Percentiles rank a stretch among this genome's conserved stretches.
Conservation (phyloP, 208 protist genomes). For the Acanthamoeba healyi region DNA sequence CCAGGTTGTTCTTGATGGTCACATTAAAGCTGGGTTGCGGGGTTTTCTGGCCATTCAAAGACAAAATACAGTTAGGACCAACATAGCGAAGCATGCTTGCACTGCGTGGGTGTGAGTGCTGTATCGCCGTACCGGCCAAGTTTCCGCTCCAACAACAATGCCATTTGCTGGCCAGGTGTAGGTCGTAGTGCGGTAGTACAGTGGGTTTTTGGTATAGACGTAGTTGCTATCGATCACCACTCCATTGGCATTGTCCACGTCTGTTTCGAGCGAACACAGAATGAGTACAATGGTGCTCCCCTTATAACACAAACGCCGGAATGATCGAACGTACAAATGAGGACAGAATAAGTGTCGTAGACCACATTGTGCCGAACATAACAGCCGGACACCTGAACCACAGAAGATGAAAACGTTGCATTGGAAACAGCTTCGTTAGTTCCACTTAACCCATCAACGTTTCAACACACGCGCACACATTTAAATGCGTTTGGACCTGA, state of each 20-base stretch:
- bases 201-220: not conserved
- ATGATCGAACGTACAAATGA: not conserved
- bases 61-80: no score
- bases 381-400: not conserved
- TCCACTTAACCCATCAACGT: no score
- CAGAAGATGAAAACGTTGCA: no score
- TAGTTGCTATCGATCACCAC: slow-evolving; percentile 8
- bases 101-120: no score
- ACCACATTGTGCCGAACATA: not conserved
- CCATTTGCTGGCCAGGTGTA: not conserved
- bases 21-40: not conserved
- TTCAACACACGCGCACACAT: no score
- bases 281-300: no score
- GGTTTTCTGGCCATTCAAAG: not conserved
- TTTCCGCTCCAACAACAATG: not conserved
- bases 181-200: not conserved
- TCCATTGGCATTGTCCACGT: not conserved
- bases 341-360: not conserved
- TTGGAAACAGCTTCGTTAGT: no score
- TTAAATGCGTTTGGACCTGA: not conserved
- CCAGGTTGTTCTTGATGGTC: slow-evolving; percentile 17
- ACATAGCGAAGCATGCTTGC: no score
- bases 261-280: not conserved
- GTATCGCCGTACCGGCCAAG: not conserved
- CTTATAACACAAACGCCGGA: not conserved